These are phyloP conservation scores for Microcyclosporella mali DNA, from an alignment of 2,329 filamentous ascomycete genomes.

Conservation along the genomic window DNA sequence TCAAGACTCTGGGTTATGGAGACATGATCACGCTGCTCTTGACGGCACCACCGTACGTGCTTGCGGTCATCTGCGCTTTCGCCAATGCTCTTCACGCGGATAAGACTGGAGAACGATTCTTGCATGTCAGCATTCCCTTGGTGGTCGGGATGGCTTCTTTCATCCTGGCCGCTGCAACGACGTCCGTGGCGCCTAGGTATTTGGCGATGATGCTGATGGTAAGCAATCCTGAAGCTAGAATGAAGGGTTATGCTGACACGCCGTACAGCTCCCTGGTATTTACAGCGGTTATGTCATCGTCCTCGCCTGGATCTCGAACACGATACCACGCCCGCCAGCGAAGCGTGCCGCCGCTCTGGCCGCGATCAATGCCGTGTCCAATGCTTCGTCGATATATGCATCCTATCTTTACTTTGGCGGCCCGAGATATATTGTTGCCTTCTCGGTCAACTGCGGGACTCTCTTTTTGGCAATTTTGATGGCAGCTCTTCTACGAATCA, in stretches of 20 bases:
- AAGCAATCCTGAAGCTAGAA: slow-evolving; percentile 22
- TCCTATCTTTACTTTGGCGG: slow-evolving; percentile 34
- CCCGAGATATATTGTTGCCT: slow-evolving; percentile 29
- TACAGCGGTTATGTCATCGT: slow-evolving; percentile 59
- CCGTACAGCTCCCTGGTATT: slow-evolving; percentile 38
- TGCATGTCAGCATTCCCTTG: slow-evolving; percentile 33
- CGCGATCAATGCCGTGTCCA: slow-evolving; percentile 64
- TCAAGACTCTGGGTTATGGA: slow-evolving; percentile 31
- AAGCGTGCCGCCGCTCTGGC: slow-evolving; percentile 68
- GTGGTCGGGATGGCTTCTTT: slow-evolving; percentile 28
- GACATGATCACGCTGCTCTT: slow-evolving; percentile 29
- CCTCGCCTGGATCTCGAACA: slow-evolving; percentile 72
- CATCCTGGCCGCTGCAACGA: slow-evolving; percentile 27
- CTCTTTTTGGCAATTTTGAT: slow-evolving; percentile 58
- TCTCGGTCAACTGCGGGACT: slow-evolving; percentile 48
- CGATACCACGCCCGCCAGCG: slow-evolving; percentile 66
- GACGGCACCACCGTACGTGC: slow-evolving; percentile 32
- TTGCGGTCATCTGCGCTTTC: slow-evolving; percentile 31
- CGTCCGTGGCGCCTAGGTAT: slow-evolving; percentile 27
- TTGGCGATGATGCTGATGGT: slow-evolving; percentile 34
- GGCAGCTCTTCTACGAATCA: slow-evolving; percentile 56
- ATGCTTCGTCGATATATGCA: slow-evolving; percentile 59
- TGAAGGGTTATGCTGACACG: neutral
- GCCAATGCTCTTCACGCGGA: slow-evolving; percentile 36
- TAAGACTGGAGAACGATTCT: slow-evolving; percentile 36